Evolutionary conservation across 106 monocot species (phyloP).

Genomic region (Dendrobium officinale): DNA sequence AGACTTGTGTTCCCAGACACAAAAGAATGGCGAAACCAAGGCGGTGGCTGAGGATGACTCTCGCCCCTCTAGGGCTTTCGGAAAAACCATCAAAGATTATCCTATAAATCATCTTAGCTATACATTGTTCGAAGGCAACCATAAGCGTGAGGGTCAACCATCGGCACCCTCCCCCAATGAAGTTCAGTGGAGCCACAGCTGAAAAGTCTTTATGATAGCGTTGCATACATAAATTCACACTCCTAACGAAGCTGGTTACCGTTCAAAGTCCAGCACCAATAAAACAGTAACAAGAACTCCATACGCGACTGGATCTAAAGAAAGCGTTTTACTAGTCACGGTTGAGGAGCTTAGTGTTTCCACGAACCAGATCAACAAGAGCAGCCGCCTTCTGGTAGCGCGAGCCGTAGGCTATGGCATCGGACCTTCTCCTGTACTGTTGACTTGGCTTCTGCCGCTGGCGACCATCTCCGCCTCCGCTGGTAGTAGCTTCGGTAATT

Average conservation of each 20-base stretch:
- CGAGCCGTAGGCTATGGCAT: slow-evolving; percentile 79
- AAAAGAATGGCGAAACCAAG: background rate
- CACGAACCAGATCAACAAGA: slow-evolving; percentile 78
- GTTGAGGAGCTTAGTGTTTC: background rate
- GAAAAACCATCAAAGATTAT: background rate
- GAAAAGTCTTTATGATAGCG: background rate
- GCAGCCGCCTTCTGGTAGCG: slow-evolving; percentile 89
- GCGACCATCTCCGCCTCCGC: background rate
- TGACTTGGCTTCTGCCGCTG: slow-evolving; percentile 7
- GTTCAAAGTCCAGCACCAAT: background rate
- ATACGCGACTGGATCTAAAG: background rate
- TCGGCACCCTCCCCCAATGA: background rate
- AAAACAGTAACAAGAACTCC: background rate
- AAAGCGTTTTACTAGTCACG: background rate
- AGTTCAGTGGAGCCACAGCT: background rate
- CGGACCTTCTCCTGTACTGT: slow-evolving; percentile 30
- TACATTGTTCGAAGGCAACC: background rate
- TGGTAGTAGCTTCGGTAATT: slow-evolving; percentile 34
- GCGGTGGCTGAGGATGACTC: background rate
- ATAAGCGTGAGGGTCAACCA: background rate
- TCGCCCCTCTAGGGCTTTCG: background rate
- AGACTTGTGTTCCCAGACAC: background rate
- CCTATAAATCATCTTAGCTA: background rate
- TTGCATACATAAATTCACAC: background rate
- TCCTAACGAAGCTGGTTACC: background rate